phyloP scores from a whole-genome alignment of 192 early-diverging fungal genomes.

The Backusella australiensis region DNA sequence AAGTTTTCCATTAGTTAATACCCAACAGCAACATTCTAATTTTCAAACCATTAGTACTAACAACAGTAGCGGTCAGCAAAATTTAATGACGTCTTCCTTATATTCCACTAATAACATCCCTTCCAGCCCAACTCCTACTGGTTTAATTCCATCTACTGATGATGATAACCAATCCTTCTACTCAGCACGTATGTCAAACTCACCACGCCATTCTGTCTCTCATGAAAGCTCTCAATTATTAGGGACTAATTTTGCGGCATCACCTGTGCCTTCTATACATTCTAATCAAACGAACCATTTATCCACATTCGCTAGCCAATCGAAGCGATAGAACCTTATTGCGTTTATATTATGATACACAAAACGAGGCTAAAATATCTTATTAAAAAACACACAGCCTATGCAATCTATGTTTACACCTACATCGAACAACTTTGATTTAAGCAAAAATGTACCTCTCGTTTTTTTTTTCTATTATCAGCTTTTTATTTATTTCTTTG shows the following conservation, averaged over 20 bases:
- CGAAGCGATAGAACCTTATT: background rate
- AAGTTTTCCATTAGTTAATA: background rate
- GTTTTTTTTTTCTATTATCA: background rate
- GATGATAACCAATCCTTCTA: slow-evolving; percentile 19
- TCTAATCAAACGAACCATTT: background rate
- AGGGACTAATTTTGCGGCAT: background rate
- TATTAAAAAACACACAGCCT: background rate
- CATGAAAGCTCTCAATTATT: background rate
- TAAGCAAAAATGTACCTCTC: background rate
- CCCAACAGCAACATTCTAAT: background rate
- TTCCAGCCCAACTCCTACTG: slow-evolving; percentile 20
- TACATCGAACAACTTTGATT: background rate
- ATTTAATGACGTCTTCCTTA: background rate
- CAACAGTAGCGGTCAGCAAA: background rate
- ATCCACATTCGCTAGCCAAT: background rate
- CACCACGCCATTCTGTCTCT: background rate
- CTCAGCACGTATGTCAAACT: background rate
- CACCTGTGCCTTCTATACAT: background rate
- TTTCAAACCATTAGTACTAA: background rate
- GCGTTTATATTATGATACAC: background rate
- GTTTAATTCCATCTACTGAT: slow-evolving; percentile 12
- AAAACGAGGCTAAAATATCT: background rate
- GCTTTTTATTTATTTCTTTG: background rate
- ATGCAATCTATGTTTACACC: background rate
- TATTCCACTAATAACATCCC: slow-evolving; percentile 13